Conservation (phyloP, 257 asterid species). For the Primulina tabacum region DNA sequence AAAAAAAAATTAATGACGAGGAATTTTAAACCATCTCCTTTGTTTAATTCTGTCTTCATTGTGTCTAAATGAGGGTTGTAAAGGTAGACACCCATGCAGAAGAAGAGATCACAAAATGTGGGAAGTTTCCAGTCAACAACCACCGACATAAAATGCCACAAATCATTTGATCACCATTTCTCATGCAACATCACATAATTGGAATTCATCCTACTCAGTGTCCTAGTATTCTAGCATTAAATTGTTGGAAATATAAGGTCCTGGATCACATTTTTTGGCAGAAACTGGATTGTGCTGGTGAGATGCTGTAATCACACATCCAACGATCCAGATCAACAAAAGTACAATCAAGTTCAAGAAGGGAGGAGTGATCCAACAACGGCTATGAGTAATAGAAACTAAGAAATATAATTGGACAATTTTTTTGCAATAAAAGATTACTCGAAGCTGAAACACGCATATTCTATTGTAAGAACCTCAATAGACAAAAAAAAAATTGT, state of each 20-base stretch:
- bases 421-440: neutral
- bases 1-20: conserved; percentile 5
- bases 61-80: neutral
- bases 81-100: neutral
- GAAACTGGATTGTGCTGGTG: conserved; percentile 1
- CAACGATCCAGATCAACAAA: neutral
- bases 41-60: neutral
- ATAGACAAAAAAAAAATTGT: neutral
- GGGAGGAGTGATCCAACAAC: neutral
- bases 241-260: neutral
- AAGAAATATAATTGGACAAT: conserved; percentile 1
- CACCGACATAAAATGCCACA: neutral
- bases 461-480: neutral
- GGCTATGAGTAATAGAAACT: conserved; percentile 4
- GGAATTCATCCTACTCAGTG: neutral
- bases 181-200: conserved; percentile 2
- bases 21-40: conserved; percentile 8
- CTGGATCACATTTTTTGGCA: neutral
- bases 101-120: neutral
- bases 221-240: conserved; percentile 5
- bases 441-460: neutral
- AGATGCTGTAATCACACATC: neutral
- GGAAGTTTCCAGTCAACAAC: conserved; percentile 14
- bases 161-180: neutral
- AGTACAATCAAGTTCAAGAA: neutral